A percentile compares a stretch with the other conserved stretches of the same genome.
Evolutionary conservation across 1,284 basidiomycete genomes (phyloP).

Genomic region (Sanghuangporus baumii): DNA sequence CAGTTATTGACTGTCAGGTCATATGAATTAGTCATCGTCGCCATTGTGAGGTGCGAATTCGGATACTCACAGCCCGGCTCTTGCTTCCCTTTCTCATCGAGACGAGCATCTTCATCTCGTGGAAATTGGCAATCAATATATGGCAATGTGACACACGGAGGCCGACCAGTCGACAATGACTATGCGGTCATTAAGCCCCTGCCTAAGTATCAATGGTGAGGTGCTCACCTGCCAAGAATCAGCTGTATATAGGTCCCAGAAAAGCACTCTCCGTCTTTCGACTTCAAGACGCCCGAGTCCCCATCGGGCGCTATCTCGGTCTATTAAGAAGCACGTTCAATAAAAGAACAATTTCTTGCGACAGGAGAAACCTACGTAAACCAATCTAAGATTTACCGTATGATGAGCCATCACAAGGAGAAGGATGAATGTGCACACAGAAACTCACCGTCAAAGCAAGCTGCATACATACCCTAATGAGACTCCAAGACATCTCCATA

Average conservation of each 20-base stretch:
- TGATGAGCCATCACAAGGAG: not conserved
- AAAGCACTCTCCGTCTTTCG: conserved; percentile 62
- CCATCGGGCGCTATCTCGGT: conserved; percentile 67
- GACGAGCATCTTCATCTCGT: conserved; percentile 30
- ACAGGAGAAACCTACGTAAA: conserved; percentile 8
- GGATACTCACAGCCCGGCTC: conserved; percentile 36
- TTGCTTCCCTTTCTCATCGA: conserved; percentile 28
- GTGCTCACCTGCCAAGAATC: conserved; percentile 60
- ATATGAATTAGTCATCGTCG: not conserved
- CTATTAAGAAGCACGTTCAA: conserved; percentile 27
- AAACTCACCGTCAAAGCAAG: conserved; percentile 15
- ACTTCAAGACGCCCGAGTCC: conserved; percentile 51
- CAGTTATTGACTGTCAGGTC: conserved; percentile 45
- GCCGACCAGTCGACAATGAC: conserved; percentile 40
- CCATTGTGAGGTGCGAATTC: not conserved
- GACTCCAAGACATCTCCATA: conserved; percentile 19
- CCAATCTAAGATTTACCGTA: conserved; percentile 9
- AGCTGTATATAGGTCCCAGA: conserved; percentile 68
- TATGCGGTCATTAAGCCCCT: conserved; percentile 1
- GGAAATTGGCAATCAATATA: conserved; percentile 56
- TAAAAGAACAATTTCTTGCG: not conserved
- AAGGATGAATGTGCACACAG: not conserved
- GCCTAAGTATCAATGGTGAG: not conserved
- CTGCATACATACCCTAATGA: conserved; percentile 13
- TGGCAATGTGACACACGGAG: conserved; percentile 50